phyloP scores from a whole-genome alignment of 2,329 filamentous ascomycete genomes.

The Paradendryphiella salina region DNA sequence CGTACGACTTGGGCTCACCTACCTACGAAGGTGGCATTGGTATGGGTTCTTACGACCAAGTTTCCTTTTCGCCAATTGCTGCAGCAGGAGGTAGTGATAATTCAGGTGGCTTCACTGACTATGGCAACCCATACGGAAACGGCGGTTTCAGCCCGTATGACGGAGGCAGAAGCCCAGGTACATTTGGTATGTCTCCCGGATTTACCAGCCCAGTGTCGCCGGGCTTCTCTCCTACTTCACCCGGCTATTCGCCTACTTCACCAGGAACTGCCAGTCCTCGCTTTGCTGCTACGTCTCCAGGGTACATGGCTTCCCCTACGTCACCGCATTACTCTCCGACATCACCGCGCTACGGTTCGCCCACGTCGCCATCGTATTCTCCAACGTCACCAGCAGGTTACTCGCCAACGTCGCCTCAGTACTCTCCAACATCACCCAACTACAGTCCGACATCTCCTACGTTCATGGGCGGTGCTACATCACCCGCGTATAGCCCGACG shows the following conservation, averaged over 20 bases:
- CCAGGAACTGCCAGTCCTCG: constrained; percentile 62
- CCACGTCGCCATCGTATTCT: constrained; percentile 61
- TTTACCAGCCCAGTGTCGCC: constrained; percentile 47
- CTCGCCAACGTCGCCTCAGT: constrained; percentile 55
- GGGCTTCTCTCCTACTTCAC: constrained; percentile 51
- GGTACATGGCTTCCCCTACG: constrained; percentile 56
- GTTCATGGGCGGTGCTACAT: constrained; percentile 35
- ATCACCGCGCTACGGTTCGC: constrained; percentile 54
- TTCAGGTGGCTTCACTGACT: constrained; percentile 61
- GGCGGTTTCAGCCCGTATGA: constrained; percentile 69
- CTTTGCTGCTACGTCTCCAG: constrained; percentile 57
- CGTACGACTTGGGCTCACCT: constrained; percentile 77
- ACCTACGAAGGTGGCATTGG: constrained; percentile 64
- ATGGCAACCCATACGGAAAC: constrained; percentile 66
- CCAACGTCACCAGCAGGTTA: constrained; percentile 57
- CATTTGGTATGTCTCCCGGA: constrained; percentile 51
- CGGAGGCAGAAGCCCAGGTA: constrained; percentile 65
- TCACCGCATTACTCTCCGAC: constrained; percentile 65
- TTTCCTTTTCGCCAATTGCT: constrained; percentile 74
- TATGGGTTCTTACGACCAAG: constrained; percentile 62
- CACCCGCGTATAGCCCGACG: constrained; percentile 61
- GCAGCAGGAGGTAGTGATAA: constrained; percentile 63
- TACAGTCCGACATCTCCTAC: constrained; percentile 54
- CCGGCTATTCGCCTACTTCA: constrained; percentile 66
- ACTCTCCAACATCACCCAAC: constrained; percentile 52